phyloP scores from a whole-genome alignment of 192 early-diverging fungal genomes.

The Backusella australiensis region DNA sequence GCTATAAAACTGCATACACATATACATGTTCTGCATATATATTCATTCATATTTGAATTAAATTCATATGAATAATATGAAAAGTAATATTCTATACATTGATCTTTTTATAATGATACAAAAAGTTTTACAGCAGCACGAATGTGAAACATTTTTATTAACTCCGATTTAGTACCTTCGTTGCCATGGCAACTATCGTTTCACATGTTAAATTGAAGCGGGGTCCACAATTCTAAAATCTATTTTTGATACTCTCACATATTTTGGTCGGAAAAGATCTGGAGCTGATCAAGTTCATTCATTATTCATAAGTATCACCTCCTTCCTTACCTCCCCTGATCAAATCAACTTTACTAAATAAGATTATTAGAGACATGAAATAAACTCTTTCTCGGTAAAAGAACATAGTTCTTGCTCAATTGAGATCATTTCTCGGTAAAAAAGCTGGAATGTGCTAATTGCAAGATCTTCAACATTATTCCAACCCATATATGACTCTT shows the following conservation, averaged over 20 bases:
- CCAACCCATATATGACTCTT: too few species aligned
- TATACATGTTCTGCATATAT: background rate
- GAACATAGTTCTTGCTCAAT: background rate
- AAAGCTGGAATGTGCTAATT: background rate
- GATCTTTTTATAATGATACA: too few species aligned
- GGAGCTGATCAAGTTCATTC: too few species aligned
- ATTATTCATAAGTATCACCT: background rate
- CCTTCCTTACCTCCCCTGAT: background rate
- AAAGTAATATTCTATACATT: too few species aligned
- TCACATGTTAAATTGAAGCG: background rate
- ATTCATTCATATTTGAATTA: background rate
- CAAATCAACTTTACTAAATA: background rate
- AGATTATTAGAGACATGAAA: background rate
- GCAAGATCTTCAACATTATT: background rate
- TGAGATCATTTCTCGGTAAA: background rate
- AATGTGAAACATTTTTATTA: background rate
- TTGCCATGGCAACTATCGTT: background rate
- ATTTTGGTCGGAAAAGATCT: too few species aligned
- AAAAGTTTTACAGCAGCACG: too few species aligned
- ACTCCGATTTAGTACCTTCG: background rate
- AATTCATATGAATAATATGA: background rate
- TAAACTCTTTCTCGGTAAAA: background rate
- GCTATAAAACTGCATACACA: background rate
- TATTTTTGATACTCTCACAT: too few species aligned
- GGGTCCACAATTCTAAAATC: too few species aligned